These are phyloP conservation scores for Rhodamnia rubescens DNA, from an alignment of 345 rosid species.

Conservation along the genomic window DNA sequence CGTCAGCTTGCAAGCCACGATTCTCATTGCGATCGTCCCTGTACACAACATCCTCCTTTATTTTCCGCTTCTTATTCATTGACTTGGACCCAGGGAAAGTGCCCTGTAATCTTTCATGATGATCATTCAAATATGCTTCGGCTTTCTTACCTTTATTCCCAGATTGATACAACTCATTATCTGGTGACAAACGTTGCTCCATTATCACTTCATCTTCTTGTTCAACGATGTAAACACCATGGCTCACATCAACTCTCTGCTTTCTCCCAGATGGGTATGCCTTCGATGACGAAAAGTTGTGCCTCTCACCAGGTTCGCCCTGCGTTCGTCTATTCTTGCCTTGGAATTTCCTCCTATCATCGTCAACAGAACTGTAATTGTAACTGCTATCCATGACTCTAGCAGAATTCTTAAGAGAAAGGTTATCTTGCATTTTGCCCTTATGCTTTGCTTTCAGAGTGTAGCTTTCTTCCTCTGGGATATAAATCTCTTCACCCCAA, in stretches of 20 bases:
- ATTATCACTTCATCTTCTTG: constrained; percentile 43
- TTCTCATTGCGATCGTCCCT: constrained; percentile 31
- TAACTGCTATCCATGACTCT: constrained; percentile 30
- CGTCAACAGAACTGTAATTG: constrained; percentile 6
- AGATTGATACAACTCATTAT: constrained; percentile 19
- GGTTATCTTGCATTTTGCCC: constrained; percentile 51
- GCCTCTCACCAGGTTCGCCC: constrained; percentile 39
- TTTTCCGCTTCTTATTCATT: constrained; percentile 53
- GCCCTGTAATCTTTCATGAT: constrained; percentile 42
- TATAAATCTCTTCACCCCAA: constrained; percentile 26
- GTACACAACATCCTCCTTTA: constrained; percentile 37
- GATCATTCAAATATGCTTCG: constrained; percentile 28
- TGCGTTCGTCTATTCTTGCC: constrained; percentile 41
- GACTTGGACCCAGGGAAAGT: constrained; percentile 43
- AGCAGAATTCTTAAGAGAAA: constrained; percentile 31
- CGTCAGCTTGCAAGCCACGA: constrained; percentile 16
- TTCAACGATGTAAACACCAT: constrained; percentile 10
- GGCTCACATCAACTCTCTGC: constrained; percentile 28
- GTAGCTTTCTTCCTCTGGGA: constrained; percentile 24
- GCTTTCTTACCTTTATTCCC: constrained; percentile 40
- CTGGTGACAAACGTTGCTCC: constrained; percentile 25
- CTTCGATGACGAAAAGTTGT: constrained; percentile 25
- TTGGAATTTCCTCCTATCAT: constrained; percentile 27
- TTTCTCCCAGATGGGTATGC: constrained; percentile 37
- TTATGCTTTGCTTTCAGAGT: constrained; percentile 59